Evolutionary conservation across 2,329 filamentous ascomycete species (phyloP).

Genomic region (Raffaelea ambrosiae): DNA sequence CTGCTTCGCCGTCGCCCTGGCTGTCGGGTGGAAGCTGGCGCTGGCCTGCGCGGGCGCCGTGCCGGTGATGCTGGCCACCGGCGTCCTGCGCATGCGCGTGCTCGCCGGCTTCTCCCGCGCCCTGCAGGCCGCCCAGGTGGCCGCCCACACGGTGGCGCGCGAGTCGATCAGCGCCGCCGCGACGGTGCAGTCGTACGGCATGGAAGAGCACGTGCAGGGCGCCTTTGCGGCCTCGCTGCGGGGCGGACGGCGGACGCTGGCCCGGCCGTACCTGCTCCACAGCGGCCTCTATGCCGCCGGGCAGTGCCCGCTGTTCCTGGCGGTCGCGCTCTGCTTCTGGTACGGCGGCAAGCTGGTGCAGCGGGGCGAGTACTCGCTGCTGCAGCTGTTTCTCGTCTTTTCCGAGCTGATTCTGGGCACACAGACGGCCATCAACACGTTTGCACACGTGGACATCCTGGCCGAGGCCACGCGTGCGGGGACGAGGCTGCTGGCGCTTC

Average conservation of each 20-base stretch:
- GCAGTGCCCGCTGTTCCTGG: neutral
- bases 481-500: neutral
- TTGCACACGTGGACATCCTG: neutral
- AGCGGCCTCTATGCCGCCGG: neutral
- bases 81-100: constrained; percentile 49
- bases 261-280: neutral
- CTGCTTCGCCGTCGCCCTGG: constrained; percentile 44
- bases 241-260: neutral
- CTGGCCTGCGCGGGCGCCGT: constrained; percentile 28
- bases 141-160: constrained; percentile 14
- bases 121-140: constrained; percentile 69
- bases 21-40: constrained; percentile 30
- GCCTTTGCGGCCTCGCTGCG: neutral
- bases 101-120: constrained; percentile 63
- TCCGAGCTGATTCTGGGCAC: neutral
- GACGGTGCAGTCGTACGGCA: neutral
- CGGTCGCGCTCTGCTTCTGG: neutral
- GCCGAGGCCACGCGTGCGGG: neutral
- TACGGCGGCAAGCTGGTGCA: neutral
- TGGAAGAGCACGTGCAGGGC: neutral
- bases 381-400: neutral
- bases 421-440: neutral
- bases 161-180: neutral
- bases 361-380: neutral
- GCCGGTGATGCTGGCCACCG: constrained; percentile 25